Conservation (phyloP, 169 alveolate genomes). For the Eimeria maxima region DNA sequence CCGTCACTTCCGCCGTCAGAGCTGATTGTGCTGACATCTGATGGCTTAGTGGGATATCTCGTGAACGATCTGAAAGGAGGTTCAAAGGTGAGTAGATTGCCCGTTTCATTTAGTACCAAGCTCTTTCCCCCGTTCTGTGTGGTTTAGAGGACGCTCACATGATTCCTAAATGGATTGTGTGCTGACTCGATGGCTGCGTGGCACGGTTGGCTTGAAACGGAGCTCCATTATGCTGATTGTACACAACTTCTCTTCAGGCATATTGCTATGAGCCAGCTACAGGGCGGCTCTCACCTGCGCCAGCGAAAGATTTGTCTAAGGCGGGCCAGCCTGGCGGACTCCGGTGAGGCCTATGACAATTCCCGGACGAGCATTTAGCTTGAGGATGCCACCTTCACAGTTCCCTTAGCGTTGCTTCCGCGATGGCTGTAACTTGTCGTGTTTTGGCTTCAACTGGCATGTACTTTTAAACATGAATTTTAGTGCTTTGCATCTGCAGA, state of each 20-base stretch:
- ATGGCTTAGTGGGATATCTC: constrained; percentile 16
- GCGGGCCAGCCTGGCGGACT: not conserved
- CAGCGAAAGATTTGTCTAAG: not conserved
- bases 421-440: not conserved
- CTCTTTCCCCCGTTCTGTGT: not conserved
- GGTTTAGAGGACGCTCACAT: not conserved
- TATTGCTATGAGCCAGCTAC: constrained; percentile 50
- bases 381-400: not conserved
- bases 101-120: not conserved
- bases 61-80: constrained; percentile 26
- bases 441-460: not conserved
- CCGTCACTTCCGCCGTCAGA: not conserved
- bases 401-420: too few species aligned
- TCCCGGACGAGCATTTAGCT: not conserved
- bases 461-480: not conserved
- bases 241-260: not conserved
- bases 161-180: not conserved
- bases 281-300: not conserved
- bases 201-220: not conserved
- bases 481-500: not conserved
- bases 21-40: constrained; percentile 43
- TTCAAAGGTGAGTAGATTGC: constrained; percentile 23
- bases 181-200: not conserved
- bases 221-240: not conserved
- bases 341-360: not conserved